These are phyloP conservation scores for Backusella parvicylindrica DNA, from an alignment of 192 early-diverging fungal species.

Conservation along the genomic window DNA sequence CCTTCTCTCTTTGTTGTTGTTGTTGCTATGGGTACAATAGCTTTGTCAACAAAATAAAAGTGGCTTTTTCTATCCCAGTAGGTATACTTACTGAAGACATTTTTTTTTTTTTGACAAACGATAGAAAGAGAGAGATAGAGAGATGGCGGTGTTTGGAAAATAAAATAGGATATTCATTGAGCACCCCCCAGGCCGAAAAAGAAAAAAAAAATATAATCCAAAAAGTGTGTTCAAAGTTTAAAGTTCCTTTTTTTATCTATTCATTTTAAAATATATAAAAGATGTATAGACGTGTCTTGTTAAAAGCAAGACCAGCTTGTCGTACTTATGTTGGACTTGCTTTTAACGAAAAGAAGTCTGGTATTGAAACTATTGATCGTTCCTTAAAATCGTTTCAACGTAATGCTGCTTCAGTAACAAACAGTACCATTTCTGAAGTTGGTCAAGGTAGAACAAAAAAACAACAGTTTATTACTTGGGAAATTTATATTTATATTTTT, in stretches of 20 bases:
- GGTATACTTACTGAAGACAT: background rate
- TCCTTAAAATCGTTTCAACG: slow-evolving; percentile 26
- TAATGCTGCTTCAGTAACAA: background rate
- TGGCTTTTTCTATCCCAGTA: background rate
- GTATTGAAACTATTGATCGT: slow-evolving; percentile 11
- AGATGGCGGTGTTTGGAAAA: background rate
- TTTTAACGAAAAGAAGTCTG: background rate
- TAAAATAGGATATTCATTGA: background rate
- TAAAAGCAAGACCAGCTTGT: background rate
- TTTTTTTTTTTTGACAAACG: too few species aligned
- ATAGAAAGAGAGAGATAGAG: background rate
- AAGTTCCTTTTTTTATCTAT: background rate
- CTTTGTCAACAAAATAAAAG: background rate
- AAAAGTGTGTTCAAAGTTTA: background rate
- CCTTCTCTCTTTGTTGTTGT: slow-evolving; percentile 2
- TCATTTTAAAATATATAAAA: background rate
- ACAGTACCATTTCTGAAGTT: slow-evolving; percentile 16
- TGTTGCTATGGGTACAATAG: background rate
- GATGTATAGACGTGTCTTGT: slow-evolving; percentile 14
- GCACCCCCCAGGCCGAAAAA: background rate
- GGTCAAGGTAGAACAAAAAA: slow-evolving; percentile 14
- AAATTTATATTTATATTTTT: too few species aligned
- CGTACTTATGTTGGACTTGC: slow-evolving; percentile 24
- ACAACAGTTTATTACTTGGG: too few species aligned
- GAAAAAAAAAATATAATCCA: background rate